phyloP scores from a whole-genome alignment of 352 stramenopile genomes.

The Globisporangium splendens region DNA sequence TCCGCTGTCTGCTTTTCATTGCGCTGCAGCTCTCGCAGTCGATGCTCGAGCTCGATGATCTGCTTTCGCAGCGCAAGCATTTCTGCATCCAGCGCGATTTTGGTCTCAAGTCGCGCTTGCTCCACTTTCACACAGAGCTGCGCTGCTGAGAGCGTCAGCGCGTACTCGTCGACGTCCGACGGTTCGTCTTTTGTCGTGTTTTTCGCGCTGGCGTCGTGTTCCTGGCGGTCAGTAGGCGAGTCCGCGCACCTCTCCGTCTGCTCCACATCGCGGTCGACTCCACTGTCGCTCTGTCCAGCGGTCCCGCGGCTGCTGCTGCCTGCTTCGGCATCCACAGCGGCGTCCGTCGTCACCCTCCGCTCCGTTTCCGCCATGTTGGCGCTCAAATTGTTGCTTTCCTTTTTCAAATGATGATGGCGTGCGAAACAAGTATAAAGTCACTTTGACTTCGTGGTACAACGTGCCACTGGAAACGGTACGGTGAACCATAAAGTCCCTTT shows the following conservation, averaged over 20 bases:
- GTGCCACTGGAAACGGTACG: slow-evolving; percentile 1
- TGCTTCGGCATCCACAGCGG: no score
- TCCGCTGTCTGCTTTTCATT: slow-evolving; percentile 20
- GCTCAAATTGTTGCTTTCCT: no score
- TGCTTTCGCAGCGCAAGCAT: slow-evolving; percentile 37
- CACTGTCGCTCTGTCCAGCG: no score
- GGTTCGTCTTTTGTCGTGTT: neutral
- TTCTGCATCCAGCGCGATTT: slow-evolving; percentile 46
- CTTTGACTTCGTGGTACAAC: neutral
- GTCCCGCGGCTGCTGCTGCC: no score
- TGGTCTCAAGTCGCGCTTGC: slow-evolving; percentile 50
- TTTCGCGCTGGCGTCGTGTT: neutral
- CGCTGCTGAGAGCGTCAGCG: slow-evolving; percentile 31
- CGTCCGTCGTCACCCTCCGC: no score
- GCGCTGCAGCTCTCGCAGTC: slow-evolving; percentile 13
- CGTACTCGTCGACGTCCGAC: slow-evolving; percentile 19
- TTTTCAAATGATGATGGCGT: slow-evolving; percentile 2
- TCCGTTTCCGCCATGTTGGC: no score
- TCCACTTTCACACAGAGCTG: slow-evolving; percentile 52
- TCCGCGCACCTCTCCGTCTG: neutral
- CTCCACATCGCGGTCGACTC: no score
- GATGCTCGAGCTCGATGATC: slow-evolving; percentile 36
- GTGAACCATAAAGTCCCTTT: neutral
- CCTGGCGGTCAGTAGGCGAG: no score
- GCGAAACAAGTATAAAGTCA: slow-evolving; percentile 3